Base-by-base conservation (phyloP, 2,329 filamentous ascomycete species). In the Neofusicoccum kwambonambiense region DNA sequence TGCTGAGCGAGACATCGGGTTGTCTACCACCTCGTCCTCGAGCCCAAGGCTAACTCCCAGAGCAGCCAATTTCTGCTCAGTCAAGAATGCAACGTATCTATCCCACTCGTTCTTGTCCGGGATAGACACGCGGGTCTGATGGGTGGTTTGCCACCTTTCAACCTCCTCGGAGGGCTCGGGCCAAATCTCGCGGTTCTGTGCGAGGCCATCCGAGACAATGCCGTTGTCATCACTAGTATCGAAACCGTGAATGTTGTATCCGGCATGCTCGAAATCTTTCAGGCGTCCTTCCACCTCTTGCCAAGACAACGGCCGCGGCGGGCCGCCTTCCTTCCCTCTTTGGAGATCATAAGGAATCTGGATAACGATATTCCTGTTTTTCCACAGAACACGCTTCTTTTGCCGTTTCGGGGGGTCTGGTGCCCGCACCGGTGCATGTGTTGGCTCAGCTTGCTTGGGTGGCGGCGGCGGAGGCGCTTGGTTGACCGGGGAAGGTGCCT, bases 61-160 rank as follows among this genome's bases (percentile, higher is more conserved):
- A 58, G 94, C 93, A 67, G 93, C 89, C 61, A 99, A 83, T 79
- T 97, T 99, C 67, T 94, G 92, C 79, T 99, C 95, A 70, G 91
- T 88, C 41, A 98, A 81, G 69, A 90, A 89, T 63, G 90, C 86
- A 65, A 93, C 90, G 76, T 98, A 97, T 31, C 87, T 83, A 72
- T 92, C 90, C 89, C 89, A 91, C 71, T 86, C 84, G 45, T 89
- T 87, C 67, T 90, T 79, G 72, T 92, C 89, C 1, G 91, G 90
- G 66, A 95, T 82, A 27, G 84, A 83, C 41, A 95, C 89, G 62
- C 81, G 83, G 72, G 82, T 91, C 88, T 58, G 78, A 78, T 7
- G 74, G 76, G 37, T 90, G 73, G 63, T 92, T 87, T 9, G 83
- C 80, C 49, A 84, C 80, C 41, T 17, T n/a, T 61, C 27, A 12